phyloP scores from a whole-genome alignment of 2,329 filamentous ascomycete species.

The Anisogramma anomala region DNA sequence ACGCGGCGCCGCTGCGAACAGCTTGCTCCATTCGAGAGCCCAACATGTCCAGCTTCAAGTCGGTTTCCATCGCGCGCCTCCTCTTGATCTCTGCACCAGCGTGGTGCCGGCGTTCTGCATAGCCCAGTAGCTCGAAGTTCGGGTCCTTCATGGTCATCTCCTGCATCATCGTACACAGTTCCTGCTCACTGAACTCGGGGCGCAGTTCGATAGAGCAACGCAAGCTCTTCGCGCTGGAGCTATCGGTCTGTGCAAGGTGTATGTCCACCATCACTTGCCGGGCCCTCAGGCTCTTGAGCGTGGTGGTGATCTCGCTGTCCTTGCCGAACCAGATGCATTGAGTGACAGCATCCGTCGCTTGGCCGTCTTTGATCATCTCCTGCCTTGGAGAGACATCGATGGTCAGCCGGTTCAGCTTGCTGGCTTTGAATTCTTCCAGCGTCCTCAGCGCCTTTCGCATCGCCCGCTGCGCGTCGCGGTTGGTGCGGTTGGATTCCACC shows the following conservation, averaged over 20 bases:
- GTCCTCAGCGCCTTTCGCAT: constrained; percentile 10
- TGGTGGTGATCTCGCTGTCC: constrained; percentile 3
- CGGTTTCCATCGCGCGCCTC: not conserved
- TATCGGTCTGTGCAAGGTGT: constrained; percentile 11
- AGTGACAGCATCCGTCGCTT: constrained; percentile 4
- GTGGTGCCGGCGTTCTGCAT: constrained; percentile 11
- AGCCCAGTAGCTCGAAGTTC: constrained; percentile 12
- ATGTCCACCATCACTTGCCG: constrained; percentile 17
- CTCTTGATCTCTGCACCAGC: constrained; percentile 11
- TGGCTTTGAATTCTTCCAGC: constrained; percentile 2
- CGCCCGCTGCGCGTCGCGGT: constrained; percentile 16
- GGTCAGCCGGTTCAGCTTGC: constrained; percentile 30
- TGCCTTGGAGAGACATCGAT: constrained; percentile 28
- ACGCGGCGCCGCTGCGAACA: constrained; percentile 14
- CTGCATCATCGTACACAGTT: constrained; percentile 5
- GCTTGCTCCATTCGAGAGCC: constrained; percentile 17
- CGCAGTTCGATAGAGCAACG: constrained; percentile 11
- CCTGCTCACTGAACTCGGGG: not conserved
- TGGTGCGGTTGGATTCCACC: constrained; percentile 31
- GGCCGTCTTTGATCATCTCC: not conserved
- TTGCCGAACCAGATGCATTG: constrained; percentile 1
- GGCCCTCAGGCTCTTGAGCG: constrained; percentile 14
- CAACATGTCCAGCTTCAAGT: constrained; percentile 12
- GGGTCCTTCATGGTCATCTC: constrained; percentile 1
- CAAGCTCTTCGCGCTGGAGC: constrained; percentile 23